Evolutionary conservation across 2,329 filamentous ascomycete species (phyloP).

Genomic region (Colletotrichum sp.): DNA sequence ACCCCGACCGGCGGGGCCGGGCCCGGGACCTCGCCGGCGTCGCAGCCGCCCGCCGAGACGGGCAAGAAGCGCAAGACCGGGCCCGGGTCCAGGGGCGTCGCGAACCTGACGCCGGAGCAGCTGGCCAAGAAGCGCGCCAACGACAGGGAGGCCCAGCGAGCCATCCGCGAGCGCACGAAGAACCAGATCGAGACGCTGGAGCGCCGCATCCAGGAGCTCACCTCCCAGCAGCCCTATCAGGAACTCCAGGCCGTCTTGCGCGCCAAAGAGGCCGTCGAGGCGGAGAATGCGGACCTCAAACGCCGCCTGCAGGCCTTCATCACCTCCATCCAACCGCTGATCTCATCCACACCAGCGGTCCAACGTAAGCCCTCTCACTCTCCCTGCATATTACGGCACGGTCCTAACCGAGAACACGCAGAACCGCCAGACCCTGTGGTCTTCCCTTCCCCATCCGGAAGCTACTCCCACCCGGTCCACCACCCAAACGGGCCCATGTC

Average conservation of each 20-base stretch:
- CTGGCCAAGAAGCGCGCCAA: conserved; percentile 70
- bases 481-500: conserved; percentile 31
- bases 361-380: not conserved
- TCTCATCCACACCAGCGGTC: conserved; percentile 36
- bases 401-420: conserved; percentile 4
- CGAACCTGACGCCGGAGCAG: conserved; percentile 76
- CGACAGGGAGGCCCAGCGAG: conserved; percentile 85
- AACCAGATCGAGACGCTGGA: conserved; percentile 80
- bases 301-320: conserved; percentile 70
- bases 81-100: conserved; percentile 54
- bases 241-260: conserved; percentile 79
- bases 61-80: conserved; percentile 52
- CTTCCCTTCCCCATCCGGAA: conserved; percentile 34
- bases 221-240: conserved; percentile 80
- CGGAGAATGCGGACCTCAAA: conserved; percentile 81
- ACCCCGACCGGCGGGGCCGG: not conserved
- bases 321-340: conserved; percentile 65
- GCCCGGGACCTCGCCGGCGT: conserved; percentile 2
- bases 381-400: not conserved
- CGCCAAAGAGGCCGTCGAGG: conserved; percentile 78
- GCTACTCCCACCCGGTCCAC: conserved; percentile 21
- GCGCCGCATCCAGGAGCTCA: conserved; percentile 74
- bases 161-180: conserved; percentile 83
- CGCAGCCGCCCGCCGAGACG: conserved; percentile 16
- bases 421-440: conserved; percentile 31